Percentiles rank a stretch among this genome's conserved stretches.
phyloP scores from a whole-genome alignment of 164 flowering plant genomes.

The Platanus orientalis region DNA sequence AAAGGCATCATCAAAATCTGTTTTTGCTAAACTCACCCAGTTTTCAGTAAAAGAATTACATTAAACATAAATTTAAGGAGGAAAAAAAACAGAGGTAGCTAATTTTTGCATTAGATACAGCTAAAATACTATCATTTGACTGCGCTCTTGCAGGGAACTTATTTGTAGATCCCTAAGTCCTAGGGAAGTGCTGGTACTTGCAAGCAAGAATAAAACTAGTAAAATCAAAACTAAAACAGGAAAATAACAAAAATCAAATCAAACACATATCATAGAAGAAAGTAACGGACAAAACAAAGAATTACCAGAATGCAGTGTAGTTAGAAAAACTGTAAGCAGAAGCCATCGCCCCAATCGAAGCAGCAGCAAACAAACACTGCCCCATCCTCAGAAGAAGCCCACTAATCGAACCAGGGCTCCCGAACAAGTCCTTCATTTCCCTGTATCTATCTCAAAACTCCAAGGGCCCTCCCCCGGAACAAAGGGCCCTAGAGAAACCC shows the following conservation, averaged over 20 bases:
- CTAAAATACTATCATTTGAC: too few relatives aligned
- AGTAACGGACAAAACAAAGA: not conserved
- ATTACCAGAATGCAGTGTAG: too few relatives aligned
- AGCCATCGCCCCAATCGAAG: slow-evolving; percentile 66
- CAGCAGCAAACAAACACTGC: slow-evolving; percentile 67
- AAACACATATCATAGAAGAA: not conserved
- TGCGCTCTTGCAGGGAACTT: too few relatives aligned
- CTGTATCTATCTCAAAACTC: slow-evolving; percentile 2
- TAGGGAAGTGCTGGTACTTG: too few relatives aligned
- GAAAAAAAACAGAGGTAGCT: too few relatives aligned
- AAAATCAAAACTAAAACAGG: not conserved
- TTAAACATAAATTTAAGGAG: too few relatives aligned
- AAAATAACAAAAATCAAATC: not conserved
- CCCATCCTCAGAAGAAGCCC: slow-evolving; percentile 64
- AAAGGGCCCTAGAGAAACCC: slow-evolving; percentile 4
- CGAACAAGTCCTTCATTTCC: slow-evolving; percentile 66
- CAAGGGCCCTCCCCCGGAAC: not conserved
- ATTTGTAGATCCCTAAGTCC: too few relatives aligned
- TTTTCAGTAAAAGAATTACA: too few relatives aligned
- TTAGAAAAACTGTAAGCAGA: slow-evolving; percentile 54
- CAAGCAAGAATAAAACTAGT: not conserved
- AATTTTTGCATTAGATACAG: too few relatives aligned
- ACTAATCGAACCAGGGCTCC: slow-evolving; percentile 69
- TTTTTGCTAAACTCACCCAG: too few relatives aligned
- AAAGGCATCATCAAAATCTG: too few relatives aligned